Percentiles rank a stretch among this genome's conserved stretches.
Evolutionary conservation across 768 basidiomycete genomes (phyloP).

Genomic region (Dacryopinax spathularia): DNA sequence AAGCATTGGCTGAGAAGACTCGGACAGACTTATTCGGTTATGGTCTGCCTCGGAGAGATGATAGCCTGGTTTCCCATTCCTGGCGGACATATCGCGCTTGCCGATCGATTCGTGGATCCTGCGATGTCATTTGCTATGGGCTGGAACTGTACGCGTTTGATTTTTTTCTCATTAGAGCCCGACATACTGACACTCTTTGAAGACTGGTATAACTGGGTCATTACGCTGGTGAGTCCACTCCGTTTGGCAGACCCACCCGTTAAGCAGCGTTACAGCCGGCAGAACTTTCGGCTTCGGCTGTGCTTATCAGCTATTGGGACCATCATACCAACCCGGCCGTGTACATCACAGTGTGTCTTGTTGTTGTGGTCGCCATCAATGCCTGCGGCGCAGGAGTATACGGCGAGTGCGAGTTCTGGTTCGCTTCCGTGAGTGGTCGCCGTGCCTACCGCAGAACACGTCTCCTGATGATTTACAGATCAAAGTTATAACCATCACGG

Average conservation of each 20-base stretch:
- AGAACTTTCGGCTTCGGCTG: slow-evolving; percentile 17
- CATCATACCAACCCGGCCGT: slow-evolving; percentile 19
- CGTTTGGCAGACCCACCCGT: background rate
- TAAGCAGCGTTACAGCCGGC: slow-evolving; percentile 11
- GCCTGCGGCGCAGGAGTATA: slow-evolving; percentile 18
- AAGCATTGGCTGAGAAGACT: background rate
- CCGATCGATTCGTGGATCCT: slow-evolving; percentile 39
- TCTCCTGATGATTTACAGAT: background rate
- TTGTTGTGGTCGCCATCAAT: slow-evolving; percentile 24
- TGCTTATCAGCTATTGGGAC: slow-evolving; percentile 21
- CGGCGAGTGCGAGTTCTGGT: slow-evolving; percentile 13
- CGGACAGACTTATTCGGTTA: slow-evolving; percentile 17
- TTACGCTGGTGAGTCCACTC: slow-evolving; percentile 12
- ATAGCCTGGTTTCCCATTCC: slow-evolving; percentile 13
- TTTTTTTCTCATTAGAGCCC: no score
- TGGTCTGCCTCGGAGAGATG: slow-evolving; percentile 21
- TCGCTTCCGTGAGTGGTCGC: slow-evolving; percentile 12
- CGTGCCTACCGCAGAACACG: background rate
- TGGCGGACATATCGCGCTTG: slow-evolving; percentile 32
- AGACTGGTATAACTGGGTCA: slow-evolving; percentile 19
- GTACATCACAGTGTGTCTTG: slow-evolving; percentile 22
- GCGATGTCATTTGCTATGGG: slow-evolving; percentile 31
- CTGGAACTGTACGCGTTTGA: no score
- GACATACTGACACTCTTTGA: slow-evolving; percentile 6
- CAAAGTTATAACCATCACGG: slow-evolving; percentile 37